A percentile compares a stretch with the other conserved stretches of the same genome.
These are phyloP conservation scores for Colletotrichum sublineola DNA, from an alignment of 2,329 filamentous ascomycete species.

Conservation along the genomic window DNA sequence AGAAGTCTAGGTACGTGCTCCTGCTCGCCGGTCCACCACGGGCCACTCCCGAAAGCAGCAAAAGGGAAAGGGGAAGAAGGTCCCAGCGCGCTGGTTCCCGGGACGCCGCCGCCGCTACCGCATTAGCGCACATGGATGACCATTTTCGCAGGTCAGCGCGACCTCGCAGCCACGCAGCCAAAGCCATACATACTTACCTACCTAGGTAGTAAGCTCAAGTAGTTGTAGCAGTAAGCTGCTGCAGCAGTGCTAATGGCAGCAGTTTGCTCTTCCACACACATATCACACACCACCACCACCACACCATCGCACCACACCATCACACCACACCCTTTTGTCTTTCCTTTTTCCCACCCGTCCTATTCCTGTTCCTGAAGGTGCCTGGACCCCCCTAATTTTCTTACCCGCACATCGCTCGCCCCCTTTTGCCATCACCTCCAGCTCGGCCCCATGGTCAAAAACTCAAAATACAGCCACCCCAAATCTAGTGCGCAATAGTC, in stretches of 20 bases:
- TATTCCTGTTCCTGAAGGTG: not conserved
- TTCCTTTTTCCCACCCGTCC: conserved; percentile 3
- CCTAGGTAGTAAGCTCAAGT: not conserved
- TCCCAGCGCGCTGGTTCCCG: conserved; percentile 42
- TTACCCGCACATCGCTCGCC: not conserved
- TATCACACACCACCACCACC: not conserved
- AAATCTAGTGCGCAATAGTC: not conserved
- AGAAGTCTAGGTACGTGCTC: not conserved
- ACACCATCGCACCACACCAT: not conserved
- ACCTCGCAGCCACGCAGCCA: not conserved
- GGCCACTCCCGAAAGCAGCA: conserved; percentile 37
- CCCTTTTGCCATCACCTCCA: not conserved
- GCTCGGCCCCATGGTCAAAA: conserved; percentile 11
- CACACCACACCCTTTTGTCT: conserved; percentile 2
- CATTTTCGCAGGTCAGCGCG: not conserved
- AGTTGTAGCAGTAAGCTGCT: not conserved
- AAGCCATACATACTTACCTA: no score
- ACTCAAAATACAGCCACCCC: not conserved
- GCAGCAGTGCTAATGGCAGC: not conserved
- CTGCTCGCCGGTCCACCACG: conserved; percentile 21
- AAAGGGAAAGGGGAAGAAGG: conserved; percentile 22
- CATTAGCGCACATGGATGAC: conserved; percentile 29
- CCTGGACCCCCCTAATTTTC: not conserved
- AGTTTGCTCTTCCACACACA: not conserved
- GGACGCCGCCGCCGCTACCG: conserved; percentile 37